These are phyloP conservation scores for Biscogniauxia mediterranea DNA, from an alignment of 2,329 filamentous ascomycete genomes.

Conservation along the genomic window DNA sequence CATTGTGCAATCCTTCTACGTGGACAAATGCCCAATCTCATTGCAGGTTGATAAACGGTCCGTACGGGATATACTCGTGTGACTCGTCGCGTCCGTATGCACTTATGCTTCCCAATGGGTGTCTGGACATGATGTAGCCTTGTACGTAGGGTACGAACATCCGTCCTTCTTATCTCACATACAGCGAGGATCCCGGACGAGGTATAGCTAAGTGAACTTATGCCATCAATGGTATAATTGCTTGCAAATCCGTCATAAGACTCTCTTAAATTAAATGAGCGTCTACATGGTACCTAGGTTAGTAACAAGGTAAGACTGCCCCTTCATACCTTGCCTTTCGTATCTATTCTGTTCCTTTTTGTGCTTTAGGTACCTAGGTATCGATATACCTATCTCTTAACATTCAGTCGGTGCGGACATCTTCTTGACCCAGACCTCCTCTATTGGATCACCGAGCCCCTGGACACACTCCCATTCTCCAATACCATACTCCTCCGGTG, in stretches of 20 bases:
- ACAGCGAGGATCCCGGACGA: too few species aligned
- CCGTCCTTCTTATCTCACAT: too few species aligned
- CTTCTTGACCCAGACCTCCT: constrained; percentile 61
- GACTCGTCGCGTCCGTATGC: constrained; percentile 35
- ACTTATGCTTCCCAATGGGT: too few species aligned
- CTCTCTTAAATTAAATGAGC: too few species aligned
- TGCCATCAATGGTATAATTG: too few species aligned
- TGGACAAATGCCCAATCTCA: background rate
- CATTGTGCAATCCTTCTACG: background rate
- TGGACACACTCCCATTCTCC: constrained; percentile 69
- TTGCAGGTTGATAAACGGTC: constrained; percentile 35
- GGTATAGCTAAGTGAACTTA: too few species aligned
- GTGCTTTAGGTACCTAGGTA: background rate
- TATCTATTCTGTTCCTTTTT: background rate
- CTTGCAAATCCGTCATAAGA: too few species aligned
- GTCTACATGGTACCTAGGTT: too few species aligned
- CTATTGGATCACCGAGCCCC: constrained; percentile 65
- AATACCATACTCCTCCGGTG: constrained; percentile 61
- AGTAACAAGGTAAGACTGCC: too few species aligned
- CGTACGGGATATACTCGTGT: constrained; percentile 37
- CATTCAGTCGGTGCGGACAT: background rate
- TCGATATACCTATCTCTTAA: background rate
- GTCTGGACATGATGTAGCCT: too few species aligned
- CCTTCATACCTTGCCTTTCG: too few species aligned
- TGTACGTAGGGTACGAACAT: too few species aligned